These are phyloP conservation scores for Zasmidium cellare DNA, from an alignment of 2,329 filamentous ascomycete species.

Conservation along the genomic window DNA sequence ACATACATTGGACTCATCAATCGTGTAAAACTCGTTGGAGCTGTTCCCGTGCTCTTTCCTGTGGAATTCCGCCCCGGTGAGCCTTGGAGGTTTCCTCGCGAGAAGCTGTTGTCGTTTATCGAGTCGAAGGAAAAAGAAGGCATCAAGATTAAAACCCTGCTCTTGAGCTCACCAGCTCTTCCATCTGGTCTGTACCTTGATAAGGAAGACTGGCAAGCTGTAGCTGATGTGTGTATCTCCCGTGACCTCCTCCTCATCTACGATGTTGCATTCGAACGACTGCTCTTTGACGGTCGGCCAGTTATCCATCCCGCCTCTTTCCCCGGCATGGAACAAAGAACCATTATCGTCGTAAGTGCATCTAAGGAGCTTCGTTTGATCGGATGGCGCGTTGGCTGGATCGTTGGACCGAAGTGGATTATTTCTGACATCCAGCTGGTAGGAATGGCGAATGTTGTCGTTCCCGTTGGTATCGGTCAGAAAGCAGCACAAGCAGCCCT, in stretches of 20 bases:
- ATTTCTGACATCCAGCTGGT: conserved; percentile 5
- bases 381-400: conserved; percentile 10
- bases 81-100: conserved; percentile 8
- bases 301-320: conserved; percentile 9
- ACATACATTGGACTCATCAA: conserved; percentile 16
- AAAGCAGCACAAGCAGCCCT: conserved; percentile 14
- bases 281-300: conserved; percentile 3
- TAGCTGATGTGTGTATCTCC: neutral
- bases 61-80: conserved; percentile 9
- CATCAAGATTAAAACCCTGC: conserved; percentile 3
- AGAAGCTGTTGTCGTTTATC: conserved; percentile 7
- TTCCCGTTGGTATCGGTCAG: conserved; percentile 9
- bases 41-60: conserved; percentile 9
- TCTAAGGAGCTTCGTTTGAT: conserved; percentile 10
- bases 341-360: conserved; percentile 7
- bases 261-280: conserved; percentile 2
- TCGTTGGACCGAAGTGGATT: conserved; percentile 3
- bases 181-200: conserved; percentile 8
- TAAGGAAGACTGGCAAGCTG: conserved; percentile 1
- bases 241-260: neutral
- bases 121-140: too few species aligned
- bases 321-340: conserved; percentile 4
- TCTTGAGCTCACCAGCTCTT: conserved; percentile 8
- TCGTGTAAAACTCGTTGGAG: conserved; percentile 15
- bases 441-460: conserved; percentile 11